Evolutionary conservation across 768 basidiomycete genomes (phyloP), one percentile per base, ranked within the genome.

Genomic region (Hydnomerulius pinastri): DNA sequence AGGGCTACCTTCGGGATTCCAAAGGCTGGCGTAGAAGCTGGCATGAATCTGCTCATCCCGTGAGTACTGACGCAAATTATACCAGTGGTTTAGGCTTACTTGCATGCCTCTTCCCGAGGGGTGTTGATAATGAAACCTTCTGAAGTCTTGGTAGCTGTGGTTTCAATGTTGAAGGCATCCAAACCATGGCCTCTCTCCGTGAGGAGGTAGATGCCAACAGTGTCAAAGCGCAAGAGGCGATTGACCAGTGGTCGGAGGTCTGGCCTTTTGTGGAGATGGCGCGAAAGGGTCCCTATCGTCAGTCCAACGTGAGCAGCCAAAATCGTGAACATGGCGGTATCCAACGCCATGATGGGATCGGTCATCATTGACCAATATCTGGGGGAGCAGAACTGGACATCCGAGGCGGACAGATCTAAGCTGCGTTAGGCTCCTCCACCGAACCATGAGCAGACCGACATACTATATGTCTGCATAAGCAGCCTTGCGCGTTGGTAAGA

Each of bases 141-240:
- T 3, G 66, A 43, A 1, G 74, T 77, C 49, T 72, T 73, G 0
- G 77, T 80, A 10, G 80, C 83, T 12, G 81, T 84, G 6, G 83
- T 84, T 61, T 84, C 81, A 9, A 83, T 74, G 56, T 84, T 81
- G 56, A 79, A 76, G 1, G 80, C 76, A 39, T 83, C 82, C n/a
- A 83, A 63, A 12, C 81, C 82, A 50, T 84, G 83, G 1, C 79
- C 81, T 8, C 78, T 73, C 66, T 82, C 82, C 0, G 77, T 75
- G 36, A 82, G 64, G 39, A 81, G 73, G 54, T 76, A 82, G 33
- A 80, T 69, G 1, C 81, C 80, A 41, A 79, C 73, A 12, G 75
- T 77, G 18, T 82, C 79, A 35, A 82, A 78, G 18, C 73, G 71
- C 33, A 83, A 63, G n/a, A 83, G 65, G 28, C 73, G 65, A 39